Conservation (phyloP, 1,139 yeast species). For the Dujonia santamariae region DNA sequence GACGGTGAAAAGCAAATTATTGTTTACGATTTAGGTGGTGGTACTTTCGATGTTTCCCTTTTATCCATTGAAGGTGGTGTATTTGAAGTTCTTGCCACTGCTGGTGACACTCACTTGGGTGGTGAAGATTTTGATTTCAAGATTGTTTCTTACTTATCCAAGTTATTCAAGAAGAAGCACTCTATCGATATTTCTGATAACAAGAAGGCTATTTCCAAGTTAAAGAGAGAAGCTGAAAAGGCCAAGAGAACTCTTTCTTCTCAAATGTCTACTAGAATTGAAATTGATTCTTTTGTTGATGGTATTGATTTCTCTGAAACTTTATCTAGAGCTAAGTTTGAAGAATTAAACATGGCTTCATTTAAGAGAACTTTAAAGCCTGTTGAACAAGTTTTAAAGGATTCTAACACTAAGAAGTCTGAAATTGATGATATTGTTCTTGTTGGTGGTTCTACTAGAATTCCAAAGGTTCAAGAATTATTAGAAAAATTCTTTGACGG, state of each 20-base stretch:
- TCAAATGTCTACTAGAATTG: slow-evolving; percentile 86
- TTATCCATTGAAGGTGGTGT: slow-evolving; percentile 53
- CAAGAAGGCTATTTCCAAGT: slow-evolving; percentile 79
- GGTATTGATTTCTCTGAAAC: slow-evolving; percentile 95
- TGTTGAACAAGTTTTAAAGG: slow-evolving; percentile 88
- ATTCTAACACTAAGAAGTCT: slow-evolving; percentile 77
- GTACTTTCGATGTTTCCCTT: slow-evolving; percentile 52
- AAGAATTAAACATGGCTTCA: slow-evolving; percentile 82
- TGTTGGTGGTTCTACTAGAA: slow-evolving; percentile 98
- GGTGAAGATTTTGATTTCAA: slow-evolving; percentile 97
- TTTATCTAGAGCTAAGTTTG: slow-evolving; percentile 91
- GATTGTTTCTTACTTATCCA: slow-evolving; percentile 80
- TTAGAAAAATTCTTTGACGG: slow-evolving; percentile 86
- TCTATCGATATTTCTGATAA: slow-evolving; percentile 71
- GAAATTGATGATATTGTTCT: slow-evolving; percentile 90
- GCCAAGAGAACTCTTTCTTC: slow-evolving; percentile 93
- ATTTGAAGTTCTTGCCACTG: slow-evolving; percentile 51
- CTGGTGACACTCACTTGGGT: slow-evolving; percentile 56
- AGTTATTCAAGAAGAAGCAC: slow-evolving; percentile 86
- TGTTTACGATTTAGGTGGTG: slow-evolving; percentile 55
- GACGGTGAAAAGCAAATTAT: slow-evolving; percentile 47
- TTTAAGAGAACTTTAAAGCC: slow-evolving; percentile 91
- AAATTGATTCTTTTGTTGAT: slow-evolving; percentile 91
- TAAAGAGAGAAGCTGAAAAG: slow-evolving; percentile 95
- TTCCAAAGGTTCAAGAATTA: slow-evolving; percentile 93